phyloP scores from a whole-genome alignment of 805 yeast species.

The Komagataella pseudopastoris region DNA sequence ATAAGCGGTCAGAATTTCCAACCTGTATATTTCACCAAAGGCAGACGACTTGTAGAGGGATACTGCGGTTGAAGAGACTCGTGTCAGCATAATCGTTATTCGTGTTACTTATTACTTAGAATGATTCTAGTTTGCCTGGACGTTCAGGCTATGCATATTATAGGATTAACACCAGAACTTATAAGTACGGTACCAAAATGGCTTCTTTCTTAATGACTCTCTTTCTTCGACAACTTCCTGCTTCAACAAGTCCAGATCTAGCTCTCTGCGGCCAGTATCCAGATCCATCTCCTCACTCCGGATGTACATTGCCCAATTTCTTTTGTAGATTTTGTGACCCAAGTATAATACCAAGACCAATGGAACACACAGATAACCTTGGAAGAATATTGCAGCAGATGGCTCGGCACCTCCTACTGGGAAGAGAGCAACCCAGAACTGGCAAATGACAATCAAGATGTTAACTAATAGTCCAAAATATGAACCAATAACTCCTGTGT shows the following conservation, averaged over 20 bases:
- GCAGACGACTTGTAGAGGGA: too few relatives aligned
- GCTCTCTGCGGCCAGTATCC: slow-evolving; percentile 49
- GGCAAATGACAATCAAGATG: slow-evolving; percentile 51
- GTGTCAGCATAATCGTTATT: not conserved
- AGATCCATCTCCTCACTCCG: slow-evolving; percentile 39
- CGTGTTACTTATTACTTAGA: not conserved
- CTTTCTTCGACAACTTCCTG: slow-evolving; percentile 48
- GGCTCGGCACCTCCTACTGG: slow-evolving; percentile 42
- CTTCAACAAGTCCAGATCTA: slow-evolving; percentile 40
- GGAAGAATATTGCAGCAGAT: slow-evolving; percentile 47
- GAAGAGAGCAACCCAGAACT: slow-evolving; percentile 73
- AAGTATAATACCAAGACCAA: slow-evolving; percentile 38
- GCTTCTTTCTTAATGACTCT: slow-evolving; percentile 30
- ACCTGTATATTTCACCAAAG: too few relatives aligned
- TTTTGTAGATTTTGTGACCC: slow-evolving; percentile 21
- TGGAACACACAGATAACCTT: slow-evolving; percentile 51
- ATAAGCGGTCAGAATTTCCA: not conserved
- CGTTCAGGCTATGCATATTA: not conserved
- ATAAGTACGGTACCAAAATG: slow-evolving; percentile 35
- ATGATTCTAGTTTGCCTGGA: not conserved
- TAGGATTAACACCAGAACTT: slow-evolving; percentile 37
- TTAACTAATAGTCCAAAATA: slow-evolving; percentile 45
- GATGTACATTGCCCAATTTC: slow-evolving; percentile 28
- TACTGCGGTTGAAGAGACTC: too few relatives aligned
- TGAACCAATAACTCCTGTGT: slow-evolving; percentile 59